Evolutionary conservation across 768 basidiomycete genomes (phyloP), one percentile per base, ranked within the genome.

Genomic region (Filobasidium wieringae): DNA sequence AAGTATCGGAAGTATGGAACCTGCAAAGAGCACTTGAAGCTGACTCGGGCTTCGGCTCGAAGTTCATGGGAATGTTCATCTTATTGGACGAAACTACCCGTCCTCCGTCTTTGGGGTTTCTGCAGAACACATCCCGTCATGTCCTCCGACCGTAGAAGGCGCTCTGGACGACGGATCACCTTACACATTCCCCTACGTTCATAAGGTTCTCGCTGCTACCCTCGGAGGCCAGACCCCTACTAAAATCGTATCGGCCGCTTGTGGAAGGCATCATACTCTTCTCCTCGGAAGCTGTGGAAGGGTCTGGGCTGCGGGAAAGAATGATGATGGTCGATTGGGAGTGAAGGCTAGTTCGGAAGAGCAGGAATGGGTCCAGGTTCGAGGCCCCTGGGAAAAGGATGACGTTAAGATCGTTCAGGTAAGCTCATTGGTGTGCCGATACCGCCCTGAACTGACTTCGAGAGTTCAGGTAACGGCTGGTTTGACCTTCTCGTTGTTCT

Each of bases 301-400:
- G 51, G 81, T 87, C 7, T 97, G 88, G 89, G 81, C 82, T 6
- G 83, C 84, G 9, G 92, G 92, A 0, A 80, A 79, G 62, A 96
- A 96, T 12, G 66, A 70, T 39, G 52, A 66, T 49, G 90, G 89
- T 17, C 86, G 91, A 78, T 88, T 89, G 70, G 55, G 81, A 61
- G 34, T 29, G 14, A 29, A 51, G 5, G 9, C 14, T 2, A 55
- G 32, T 39, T 22, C 49, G 52, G n/a, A 49, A 45, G 36, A 66
- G 64, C 50, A 53, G 17, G 30, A 56, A 11, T 70, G 69, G 49
- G 69, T 65, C 2, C 55, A 41, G 49, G 62, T 73, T 14, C 53
- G 40, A 0, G 69, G 69, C 32, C 69, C 70, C 4, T 74, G 71
- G 72, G 33, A 53, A 3, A 61, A 60, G 27, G 66, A 65, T 22